phyloP scores from a whole-genome alignment of 1,139 yeast species.

The Nakaseomyces nivariensis region DNA sequence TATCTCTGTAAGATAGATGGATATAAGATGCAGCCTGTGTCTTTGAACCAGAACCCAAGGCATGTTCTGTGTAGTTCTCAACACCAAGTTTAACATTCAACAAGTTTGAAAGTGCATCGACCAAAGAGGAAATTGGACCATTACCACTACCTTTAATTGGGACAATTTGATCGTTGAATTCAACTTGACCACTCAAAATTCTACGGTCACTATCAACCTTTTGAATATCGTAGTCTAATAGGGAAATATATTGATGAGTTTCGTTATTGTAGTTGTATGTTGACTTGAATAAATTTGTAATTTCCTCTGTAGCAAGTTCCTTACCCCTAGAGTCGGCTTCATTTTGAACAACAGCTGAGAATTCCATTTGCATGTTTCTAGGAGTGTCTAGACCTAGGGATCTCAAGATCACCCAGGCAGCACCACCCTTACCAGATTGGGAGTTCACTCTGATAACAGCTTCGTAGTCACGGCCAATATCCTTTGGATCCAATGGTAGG shows the following conservation, averaged over 20 bases:
- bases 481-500: constrained; percentile 92
- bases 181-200: constrained; percentile 40
- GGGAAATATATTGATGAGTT: constrained; percentile 25
- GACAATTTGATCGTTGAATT: constrained; percentile 38
- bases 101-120: constrained; percentile 58
- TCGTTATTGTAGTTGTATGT: constrained; percentile 57
- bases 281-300: constrained; percentile 61
- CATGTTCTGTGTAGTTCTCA: constrained; percentile 80
- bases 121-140: constrained; percentile 90
- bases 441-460: constrained; percentile 97
- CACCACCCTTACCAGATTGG: constrained; percentile 97
- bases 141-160: constrained; percentile 68
- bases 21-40: constrained; percentile 89
- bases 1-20: constrained; percentile 43
- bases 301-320: constrained; percentile 71
- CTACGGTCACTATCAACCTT: constrained; percentile 37
- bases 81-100: constrained; percentile 60
- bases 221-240: constrained; percentile 42
- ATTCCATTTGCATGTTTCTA: constrained; percentile 81
- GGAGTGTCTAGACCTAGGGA: constrained; percentile 87
- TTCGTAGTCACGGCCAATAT: constrained; percentile 92
- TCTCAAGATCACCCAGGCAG: constrained; percentile 91
- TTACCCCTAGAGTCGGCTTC: constrained; percentile 78
- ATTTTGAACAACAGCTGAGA: constrained; percentile 72
- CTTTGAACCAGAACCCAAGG: constrained; percentile 77